Percentiles rank a stretch among this genome's conserved stretches.
These are phyloP conservation scores for Talinum fruticosum DNA, from an alignment of 148 eudicot species.

Conservation along the genomic window DNA sequence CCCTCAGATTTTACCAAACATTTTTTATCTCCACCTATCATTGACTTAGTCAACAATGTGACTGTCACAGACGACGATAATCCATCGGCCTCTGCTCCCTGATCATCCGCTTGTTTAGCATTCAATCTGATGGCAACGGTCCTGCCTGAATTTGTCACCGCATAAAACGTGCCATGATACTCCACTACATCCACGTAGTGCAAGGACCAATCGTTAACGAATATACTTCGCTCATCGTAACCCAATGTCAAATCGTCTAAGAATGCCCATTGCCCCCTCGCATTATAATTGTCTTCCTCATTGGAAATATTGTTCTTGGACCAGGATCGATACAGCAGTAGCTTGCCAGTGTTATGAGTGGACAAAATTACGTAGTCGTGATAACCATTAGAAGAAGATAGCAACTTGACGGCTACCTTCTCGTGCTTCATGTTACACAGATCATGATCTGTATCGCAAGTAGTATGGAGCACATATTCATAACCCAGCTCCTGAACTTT, in stretches of 20 bases:
- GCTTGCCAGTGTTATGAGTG: constrained; percentile 33
- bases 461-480: constrained; percentile 26
- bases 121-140: constrained; percentile 25
- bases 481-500: constrained; percentile 21
- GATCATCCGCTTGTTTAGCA: not conserved
- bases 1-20: constrained; percentile 25
- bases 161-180: constrained; percentile 23
- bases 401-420: constrained; percentile 27
- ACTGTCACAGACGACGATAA: not conserved
- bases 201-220: constrained; percentile 33
- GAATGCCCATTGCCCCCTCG: constrained; percentile 20
- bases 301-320: not conserved
- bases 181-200: constrained; percentile 35
- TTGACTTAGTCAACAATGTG: constrained; percentile 21
- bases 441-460: not conserved
- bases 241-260: constrained; percentile 31
- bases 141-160: constrained; percentile 34
- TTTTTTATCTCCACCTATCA: constrained; percentile 32
- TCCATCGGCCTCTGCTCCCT: not conserved
- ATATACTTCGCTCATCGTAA: constrained; percentile 37
- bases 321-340: constrained; percentile 27
- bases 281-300: too few relatives aligned
- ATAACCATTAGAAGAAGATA: not conserved
- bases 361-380: constrained; percentile 21
- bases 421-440: constrained; percentile 27